phyloP scores from a whole-genome alignment of 495 filamentous ascomycete species.

The Hyaloscypha bicolor region DNA sequence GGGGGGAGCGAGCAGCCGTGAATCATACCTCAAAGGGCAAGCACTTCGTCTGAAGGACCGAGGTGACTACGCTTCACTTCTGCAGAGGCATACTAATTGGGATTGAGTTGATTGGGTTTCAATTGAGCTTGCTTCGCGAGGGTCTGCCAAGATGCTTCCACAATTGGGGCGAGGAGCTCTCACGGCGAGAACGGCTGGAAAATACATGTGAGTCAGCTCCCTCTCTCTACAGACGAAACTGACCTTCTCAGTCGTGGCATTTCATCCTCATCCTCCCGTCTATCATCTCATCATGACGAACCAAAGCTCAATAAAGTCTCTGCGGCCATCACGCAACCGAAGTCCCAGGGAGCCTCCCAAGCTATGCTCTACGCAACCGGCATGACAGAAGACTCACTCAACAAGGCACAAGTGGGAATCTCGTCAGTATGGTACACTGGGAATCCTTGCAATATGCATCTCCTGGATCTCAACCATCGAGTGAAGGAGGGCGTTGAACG shows the following conservation, averaged over 20 bases:
- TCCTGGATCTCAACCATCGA: constrained; percentile 80
- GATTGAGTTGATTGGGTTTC: not conserved
- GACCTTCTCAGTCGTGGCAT: constrained; percentile 45
- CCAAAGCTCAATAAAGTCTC: constrained; percentile 79
- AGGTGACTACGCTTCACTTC: not conserved
- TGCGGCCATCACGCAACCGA: constrained; percentile 85
- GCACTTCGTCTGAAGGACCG: not conserved
- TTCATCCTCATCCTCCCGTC: constrained; percentile 48
- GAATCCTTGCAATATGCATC: constrained; percentile 99
- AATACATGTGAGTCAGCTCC: constrained; percentile 29
- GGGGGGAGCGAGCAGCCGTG: not conserved
- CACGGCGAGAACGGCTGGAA: constrained; percentile 25
- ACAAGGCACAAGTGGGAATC: constrained; percentile 95
- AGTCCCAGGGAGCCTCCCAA: constrained; percentile 96
- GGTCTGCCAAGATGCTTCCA: constrained; percentile 24
- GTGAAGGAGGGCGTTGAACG: constrained; percentile 84
- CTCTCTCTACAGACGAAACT: constrained; percentile 1
- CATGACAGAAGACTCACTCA: constrained; percentile 78
- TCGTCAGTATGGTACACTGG: constrained; percentile 89
- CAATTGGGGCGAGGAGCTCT: constrained; percentile 28
- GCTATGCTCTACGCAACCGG: constrained; percentile 98
- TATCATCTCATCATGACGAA: constrained; percentile 40
- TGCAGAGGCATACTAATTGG: not conserved
- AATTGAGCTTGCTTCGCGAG: constrained; percentile 2
- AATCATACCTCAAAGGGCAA: constrained; percentile 11